Evolutionary conservation across 192 early-diverging fungal genomes (phyloP).

Genomic region (Coemansia biformis): DNA sequence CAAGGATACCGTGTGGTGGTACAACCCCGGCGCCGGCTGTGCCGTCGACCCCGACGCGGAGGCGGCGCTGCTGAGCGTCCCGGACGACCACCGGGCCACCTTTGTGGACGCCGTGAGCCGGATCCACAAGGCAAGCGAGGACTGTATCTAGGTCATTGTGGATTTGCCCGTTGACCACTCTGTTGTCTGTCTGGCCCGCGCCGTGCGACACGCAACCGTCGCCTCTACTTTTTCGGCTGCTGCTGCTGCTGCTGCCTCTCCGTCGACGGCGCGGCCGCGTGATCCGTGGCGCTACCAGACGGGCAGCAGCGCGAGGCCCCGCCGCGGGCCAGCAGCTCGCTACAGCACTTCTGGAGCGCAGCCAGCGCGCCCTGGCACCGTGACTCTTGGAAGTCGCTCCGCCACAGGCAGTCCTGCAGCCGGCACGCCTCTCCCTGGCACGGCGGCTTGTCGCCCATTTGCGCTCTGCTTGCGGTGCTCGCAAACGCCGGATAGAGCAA

Average conservation of each 20-base stretch:
- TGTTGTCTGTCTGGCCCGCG: too few species aligned
- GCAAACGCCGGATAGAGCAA: background rate
- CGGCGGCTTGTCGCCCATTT: conserved; percentile 26
- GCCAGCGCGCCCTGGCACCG: conserved; percentile 28
- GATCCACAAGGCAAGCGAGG: conserved; percentile 6
- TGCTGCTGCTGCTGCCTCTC: background rate
- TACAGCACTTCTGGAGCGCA: conserved; percentile 39
- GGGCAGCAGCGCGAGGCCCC: conserved; percentile 43
- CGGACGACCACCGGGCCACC: conserved; percentile 14
- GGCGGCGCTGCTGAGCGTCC: background rate
- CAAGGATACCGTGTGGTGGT: conserved; percentile 22
- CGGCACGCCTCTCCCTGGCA: conserved; percentile 44
- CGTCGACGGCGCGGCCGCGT: too few species aligned
- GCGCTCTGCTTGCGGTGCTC: background rate
- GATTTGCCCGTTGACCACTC: too few species aligned
- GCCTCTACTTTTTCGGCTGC: too few species aligned
- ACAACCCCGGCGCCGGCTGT: conserved; percentile 28
- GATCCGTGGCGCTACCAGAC: background rate
- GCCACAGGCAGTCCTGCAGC: conserved; percentile 44
- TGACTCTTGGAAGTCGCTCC: conserved; percentile 43
- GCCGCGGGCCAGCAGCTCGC: conserved; percentile 17
- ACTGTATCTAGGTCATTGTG: too few species aligned
- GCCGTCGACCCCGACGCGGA: conserved; percentile 6
- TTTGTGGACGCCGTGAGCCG: conserved; percentile 19
- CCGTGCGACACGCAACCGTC: too few species aligned